A percentile compares a stretch with the other conserved stretches of the same genome.
Evolutionary conservation across 2,329 filamentous ascomycete species (phyloP).

Genomic region (Neonectria punicea): DNA sequence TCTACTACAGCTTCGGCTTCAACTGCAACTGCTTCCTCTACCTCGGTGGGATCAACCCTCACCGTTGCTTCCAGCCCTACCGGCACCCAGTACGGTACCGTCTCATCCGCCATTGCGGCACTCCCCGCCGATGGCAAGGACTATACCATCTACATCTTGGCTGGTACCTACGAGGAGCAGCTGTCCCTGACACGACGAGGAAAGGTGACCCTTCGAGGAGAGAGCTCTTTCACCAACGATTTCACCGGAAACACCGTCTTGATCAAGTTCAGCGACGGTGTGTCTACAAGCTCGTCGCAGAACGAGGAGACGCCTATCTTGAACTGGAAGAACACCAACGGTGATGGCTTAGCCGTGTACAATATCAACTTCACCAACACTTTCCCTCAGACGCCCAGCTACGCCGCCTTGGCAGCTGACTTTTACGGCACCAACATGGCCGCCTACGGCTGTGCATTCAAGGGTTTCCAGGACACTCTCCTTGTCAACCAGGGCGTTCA

Average conservation of each 20-base stretch:
- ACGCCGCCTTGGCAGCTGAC: constrained; percentile 52
- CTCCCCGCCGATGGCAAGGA: constrained; percentile 44
- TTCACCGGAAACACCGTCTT: constrained; percentile 36
- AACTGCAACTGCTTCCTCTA: not conserved
- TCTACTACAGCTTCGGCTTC: constrained; percentile 12
- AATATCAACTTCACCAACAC: constrained; percentile 66
- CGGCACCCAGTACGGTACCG: constrained; percentile 51
- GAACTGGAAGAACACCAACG: constrained; percentile 55
- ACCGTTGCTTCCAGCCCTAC: constrained; percentile 49
- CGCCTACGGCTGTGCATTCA: constrained; percentile 55
- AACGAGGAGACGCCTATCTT: constrained; percentile 57
- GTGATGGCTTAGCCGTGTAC: constrained; percentile 65
- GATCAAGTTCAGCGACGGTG: constrained; percentile 35
- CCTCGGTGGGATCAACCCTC: constrained; percentile 19
- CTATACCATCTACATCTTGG: constrained; percentile 39
- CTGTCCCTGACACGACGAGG: constrained; percentile 31
- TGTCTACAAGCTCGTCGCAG: constrained; percentile 49
- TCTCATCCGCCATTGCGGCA: constrained; percentile 56
- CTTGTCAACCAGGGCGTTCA: constrained; percentile 59
- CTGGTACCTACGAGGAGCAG: constrained; percentile 38
- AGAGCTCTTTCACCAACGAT: constrained; percentile 35
- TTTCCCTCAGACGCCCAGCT: constrained; percentile 55
- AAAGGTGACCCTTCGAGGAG: constrained; percentile 34
- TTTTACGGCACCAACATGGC: constrained; percentile 46
- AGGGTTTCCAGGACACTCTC: constrained; percentile 61